Evolutionary conservation across 2,329 filamentous ascomycete genomes (phyloP).

Genomic region (Allantophomopsis cytisporea): DNA sequence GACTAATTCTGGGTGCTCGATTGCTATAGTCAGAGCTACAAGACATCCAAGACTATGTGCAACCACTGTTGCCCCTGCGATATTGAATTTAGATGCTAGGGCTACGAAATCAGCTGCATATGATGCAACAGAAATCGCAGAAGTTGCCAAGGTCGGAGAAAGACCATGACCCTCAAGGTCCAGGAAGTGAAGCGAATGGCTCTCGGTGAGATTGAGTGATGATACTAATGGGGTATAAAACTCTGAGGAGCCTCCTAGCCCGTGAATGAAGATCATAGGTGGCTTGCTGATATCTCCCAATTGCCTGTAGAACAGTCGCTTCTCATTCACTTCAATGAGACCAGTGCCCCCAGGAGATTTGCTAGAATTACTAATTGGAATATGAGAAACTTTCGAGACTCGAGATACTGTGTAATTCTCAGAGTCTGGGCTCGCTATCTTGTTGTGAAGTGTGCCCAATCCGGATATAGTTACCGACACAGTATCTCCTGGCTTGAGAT

Average conservation of each 20-base stretch:
- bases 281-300: conserved; percentile 11
- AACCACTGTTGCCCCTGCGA: conserved; percentile 25
- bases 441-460: conserved; percentile 26
- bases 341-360: conserved; percentile 17
- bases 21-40: conserved; percentile 27
- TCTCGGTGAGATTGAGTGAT: conserved; percentile 15
- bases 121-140: conserved; percentile 25
- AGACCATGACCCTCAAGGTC: conserved; percentile 43
- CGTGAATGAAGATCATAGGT: conserved; percentile 37
- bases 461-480: conserved; percentile 25
- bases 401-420: conserved; percentile 15
- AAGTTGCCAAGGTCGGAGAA: conserved; percentile 32
- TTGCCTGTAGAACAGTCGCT: conserved; percentile 23
- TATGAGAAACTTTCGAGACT: conserved; percentile 9
- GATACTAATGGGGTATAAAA: conserved; percentile 30
- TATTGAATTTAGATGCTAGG: conserved; percentile 21
- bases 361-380: conserved; percentile 17
- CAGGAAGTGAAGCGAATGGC: conserved; percentile 25
- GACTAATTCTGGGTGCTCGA: conserved; percentile 24
- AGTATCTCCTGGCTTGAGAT: conserved; percentile 25
- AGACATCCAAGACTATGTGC: conserved; percentile 38
- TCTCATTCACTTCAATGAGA: conserved; percentile 24
- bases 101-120: conserved; percentile 27
- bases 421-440: conserved; percentile 14
- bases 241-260: conserved; percentile 31